Conservation (phyloP, 2,329 filamentous ascomycete species). For the Calonectria crousiana region DNA sequence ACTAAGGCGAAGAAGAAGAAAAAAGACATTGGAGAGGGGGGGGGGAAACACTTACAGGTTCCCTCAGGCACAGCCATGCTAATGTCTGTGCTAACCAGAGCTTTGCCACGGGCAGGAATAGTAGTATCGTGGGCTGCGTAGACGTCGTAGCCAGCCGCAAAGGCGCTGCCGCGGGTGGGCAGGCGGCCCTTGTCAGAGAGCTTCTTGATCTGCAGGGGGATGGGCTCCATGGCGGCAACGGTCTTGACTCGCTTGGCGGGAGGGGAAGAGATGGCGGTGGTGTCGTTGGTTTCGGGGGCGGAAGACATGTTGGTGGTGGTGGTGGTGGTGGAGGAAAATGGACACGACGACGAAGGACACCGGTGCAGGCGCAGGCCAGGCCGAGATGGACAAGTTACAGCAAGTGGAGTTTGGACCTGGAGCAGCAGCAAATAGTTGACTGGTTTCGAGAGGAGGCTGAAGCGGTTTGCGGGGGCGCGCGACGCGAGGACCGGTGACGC, state of each 20-base stretch:
- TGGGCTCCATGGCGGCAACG: slow-evolving; percentile 54
- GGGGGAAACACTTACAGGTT: slow-evolving; percentile 75
- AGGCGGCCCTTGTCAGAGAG: slow-evolving; percentile 82
- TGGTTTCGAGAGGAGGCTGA: slow-evolving; percentile 40
- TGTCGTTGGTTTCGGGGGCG: slow-evolving; percentile 52
- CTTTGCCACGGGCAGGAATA: slow-evolving; percentile 87
- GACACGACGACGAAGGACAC: neutral
- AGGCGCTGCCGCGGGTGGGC: slow-evolving; percentile 89
- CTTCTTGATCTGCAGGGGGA: slow-evolving; percentile 86
- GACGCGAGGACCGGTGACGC: slow-evolving; percentile 44
- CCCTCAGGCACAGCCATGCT: slow-evolving; percentile 90
- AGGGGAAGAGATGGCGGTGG: slow-evolving; percentile 73
- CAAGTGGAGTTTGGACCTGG: neutral
- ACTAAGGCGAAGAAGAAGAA: neutral
- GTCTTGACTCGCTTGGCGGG: slow-evolving; percentile 85
- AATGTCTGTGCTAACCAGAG: slow-evolving; percentile 89
- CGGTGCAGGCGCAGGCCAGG: neutral
- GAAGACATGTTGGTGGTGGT: slow-evolving; percentile 35
- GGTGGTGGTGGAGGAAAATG: neutral
- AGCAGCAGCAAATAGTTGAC: slow-evolving; percentile 7
- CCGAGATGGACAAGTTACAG: neutral
- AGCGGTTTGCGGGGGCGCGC: slow-evolving; percentile 44
- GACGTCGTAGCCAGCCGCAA: slow-evolving; percentile 93
- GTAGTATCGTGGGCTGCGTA: slow-evolving; percentile 82
- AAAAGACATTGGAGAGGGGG: neutral